Evolutionary conservation across 169 alveolate genomes (phyloP), one percentile per base, ranked within the genome.

Genomic region (Hepatocystis sp.): DNA sequence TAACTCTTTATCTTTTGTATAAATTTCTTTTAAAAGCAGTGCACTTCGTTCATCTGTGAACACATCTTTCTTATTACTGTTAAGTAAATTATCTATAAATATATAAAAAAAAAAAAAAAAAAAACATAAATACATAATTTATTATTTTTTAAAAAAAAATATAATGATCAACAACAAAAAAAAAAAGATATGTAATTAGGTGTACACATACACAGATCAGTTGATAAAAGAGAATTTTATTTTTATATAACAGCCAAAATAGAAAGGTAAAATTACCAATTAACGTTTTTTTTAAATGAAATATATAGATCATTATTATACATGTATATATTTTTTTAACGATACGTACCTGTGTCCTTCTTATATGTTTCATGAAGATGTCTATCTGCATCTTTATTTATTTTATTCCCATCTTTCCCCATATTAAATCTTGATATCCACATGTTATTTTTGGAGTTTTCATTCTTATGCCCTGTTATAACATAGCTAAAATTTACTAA

Each of bases 361-460:
- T 61, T 28, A 36, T 36, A 21, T 11, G 32, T 61, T 21, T 61
- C 28, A 27, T 39, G 21, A 17, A 36, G 17, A 19, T 61, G 17
- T 8, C 39, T 56, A 61, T 8, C 39, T 42, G 5, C 15, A 61
- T 61, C 58, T 32, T 39, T 36, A 61, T 61, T 27, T 13, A 19
- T 61, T 13, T 61, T 39, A 23, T 44, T 53, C 8, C 34, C 27
- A 36, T 65, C 65, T 23, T 49, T 66, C 19, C 84, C 84, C 23
- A 30, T 23, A 66, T 46, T 23, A 66, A 66, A 66, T 66, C 84
- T 66, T 15, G 65, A 66, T 66, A 13, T 66, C 84, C 84, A 66
- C 30, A 66, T 46, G 15, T 66, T 47, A 30, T 66, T 66, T 19
- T 17, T 66, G n/a, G 32, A 36, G 39, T 61, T 61, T 36, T 8